A percentile compares a stretch with the other conserved stretches of the same genome.
phyloP scores from a whole-genome alignment of 2,329 filamentous ascomycete species.

The Diaporthe aspalathi region DNA sequence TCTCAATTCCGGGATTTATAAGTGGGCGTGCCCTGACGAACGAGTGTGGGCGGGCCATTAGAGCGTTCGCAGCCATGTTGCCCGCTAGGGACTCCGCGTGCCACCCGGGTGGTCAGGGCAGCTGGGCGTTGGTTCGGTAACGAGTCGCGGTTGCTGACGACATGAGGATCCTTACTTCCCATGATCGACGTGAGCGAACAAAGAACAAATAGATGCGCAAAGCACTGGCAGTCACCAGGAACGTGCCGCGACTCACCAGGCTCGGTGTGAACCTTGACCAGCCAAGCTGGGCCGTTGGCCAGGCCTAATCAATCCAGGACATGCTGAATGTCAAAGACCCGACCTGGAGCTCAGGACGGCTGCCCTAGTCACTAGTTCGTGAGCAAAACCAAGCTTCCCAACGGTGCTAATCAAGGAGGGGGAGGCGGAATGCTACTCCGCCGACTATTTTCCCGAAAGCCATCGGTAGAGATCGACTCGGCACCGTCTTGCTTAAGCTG shows the following conservation, averaged over 20 bases:
- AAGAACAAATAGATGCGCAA: conserved; percentile 9
- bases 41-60: conserved; percentile 4
- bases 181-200: not conserved
- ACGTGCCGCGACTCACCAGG: not conserved
- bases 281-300: not conserved
- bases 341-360: not conserved
- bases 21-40: conserved; percentile 10
- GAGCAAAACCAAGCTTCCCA: conserved; percentile 13
- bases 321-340: conserved; percentile 8
- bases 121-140: not conserved
- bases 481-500: not conserved
- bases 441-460: conserved; percentile 14
- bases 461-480: conserved; percentile 2
- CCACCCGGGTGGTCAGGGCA: conserved; percentile 8
- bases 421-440: conserved; percentile 8
- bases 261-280: conserved; percentile 3
- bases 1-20: conserved; percentile 18
- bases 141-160: conserved; percentile 5
- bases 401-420: conserved; percentile 13
- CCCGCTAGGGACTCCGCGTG: conserved; percentile 8
- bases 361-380: conserved; percentile 9
- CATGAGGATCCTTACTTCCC: conserved; percentile 11
- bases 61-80: conserved; percentile 19
- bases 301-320: not conserved
- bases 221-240: not conserved